These are phyloP conservation scores for Trypanosoma platydactyli DNA, from an alignment of 208 protist species.

Conservation along the genomic window DNA sequence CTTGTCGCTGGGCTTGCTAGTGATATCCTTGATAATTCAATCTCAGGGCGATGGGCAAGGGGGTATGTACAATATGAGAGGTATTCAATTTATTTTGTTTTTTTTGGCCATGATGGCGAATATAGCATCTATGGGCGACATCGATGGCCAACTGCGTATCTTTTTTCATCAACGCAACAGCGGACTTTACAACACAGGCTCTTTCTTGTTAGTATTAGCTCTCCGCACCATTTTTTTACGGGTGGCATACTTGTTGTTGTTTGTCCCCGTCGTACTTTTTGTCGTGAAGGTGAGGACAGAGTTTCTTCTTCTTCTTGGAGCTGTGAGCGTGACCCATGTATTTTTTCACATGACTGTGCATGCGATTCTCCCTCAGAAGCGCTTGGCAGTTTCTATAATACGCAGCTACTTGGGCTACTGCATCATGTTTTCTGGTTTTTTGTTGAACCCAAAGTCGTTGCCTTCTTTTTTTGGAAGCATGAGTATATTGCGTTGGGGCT, in stretches of 20 bases:
- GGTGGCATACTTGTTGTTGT: constrained; percentile 36
- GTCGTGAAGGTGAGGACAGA: constrained; percentile 38
- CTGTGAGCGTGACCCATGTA: constrained; percentile 47
- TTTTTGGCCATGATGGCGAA: constrained; percentile 55
- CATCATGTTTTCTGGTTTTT: constrained; percentile 62
- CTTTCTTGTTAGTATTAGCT: constrained; percentile 42
- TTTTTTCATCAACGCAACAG: constrained; percentile 50
- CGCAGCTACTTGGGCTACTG: constrained; percentile 44
- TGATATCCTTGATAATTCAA: constrained; percentile 34
- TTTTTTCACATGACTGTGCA: constrained; percentile 40
- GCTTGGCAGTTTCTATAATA: constrained; percentile 25
- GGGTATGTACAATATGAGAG: constrained; percentile 72
- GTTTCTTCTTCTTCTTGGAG: constrained; percentile 40
- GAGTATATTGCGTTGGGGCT: constrained; percentile 62
- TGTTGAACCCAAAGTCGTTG: constrained; percentile 57
- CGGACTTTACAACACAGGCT: constrained; percentile 43
- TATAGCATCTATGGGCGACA: constrained; percentile 30
- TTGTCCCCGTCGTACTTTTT: constrained; percentile 47
- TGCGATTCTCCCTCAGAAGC: constrained; percentile 33
- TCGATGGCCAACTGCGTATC: constrained; percentile 37
- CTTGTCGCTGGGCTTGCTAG: constrained; percentile 29
- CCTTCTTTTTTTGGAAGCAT: constrained; percentile 32
- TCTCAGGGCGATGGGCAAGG: constrained; percentile 43
- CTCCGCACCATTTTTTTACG: constrained; percentile 36
- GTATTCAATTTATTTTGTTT: constrained; percentile 61